Percentiles rank a stretch among this genome's conserved stretches.
phyloP scores from a whole-genome alignment of 1,284 basidiomycete species.

The Puccinia coronata region DNA sequence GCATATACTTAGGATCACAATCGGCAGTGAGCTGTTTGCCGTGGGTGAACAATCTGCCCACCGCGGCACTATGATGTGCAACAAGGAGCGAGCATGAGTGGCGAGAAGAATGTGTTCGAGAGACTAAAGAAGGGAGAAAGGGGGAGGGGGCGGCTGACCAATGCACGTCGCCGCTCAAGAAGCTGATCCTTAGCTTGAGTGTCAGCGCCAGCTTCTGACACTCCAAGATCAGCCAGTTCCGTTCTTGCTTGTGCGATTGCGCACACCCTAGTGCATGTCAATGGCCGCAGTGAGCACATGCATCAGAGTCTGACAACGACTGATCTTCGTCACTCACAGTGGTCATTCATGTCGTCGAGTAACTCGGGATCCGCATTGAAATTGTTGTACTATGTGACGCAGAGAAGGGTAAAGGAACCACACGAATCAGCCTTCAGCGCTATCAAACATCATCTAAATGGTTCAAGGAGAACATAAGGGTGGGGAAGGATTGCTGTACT shows the following conservation, averaged over 20 bases:
- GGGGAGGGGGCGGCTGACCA: constrained; percentile 13
- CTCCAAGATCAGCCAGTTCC: constrained; percentile 45
- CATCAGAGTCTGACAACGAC: too few species aligned
- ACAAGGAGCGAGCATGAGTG: not conserved
- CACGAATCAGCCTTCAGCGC: not conserved
- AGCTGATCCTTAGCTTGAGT: constrained; percentile 21
- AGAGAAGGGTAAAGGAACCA: not conserved
- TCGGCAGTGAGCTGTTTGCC: constrained; percentile 17
- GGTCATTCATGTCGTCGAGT: constrained; percentile 50
- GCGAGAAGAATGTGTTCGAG: not conserved
- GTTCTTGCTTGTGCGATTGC: constrained; percentile 66
- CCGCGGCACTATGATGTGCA: constrained; percentile 28
- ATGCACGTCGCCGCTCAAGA: constrained; percentile 49
- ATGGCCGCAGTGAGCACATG: not conserved
- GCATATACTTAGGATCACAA: constrained; percentile 48
- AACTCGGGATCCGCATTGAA: constrained; percentile 49
- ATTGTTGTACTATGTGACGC: constrained; percentile 32
- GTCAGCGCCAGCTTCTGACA: constrained; percentile 37
- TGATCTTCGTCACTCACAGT: constrained; percentile 31
- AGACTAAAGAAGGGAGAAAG: not conserved
- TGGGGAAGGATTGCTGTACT: not conserved
- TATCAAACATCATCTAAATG: not conserved
- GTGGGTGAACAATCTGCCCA: constrained; percentile 32
- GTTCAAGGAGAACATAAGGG: not conserved
- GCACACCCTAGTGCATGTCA: constrained; percentile 58